phyloP scores from a whole-genome alignment of 1,139 yeast genomes.

The Pichiaceae sp. region DNA sequence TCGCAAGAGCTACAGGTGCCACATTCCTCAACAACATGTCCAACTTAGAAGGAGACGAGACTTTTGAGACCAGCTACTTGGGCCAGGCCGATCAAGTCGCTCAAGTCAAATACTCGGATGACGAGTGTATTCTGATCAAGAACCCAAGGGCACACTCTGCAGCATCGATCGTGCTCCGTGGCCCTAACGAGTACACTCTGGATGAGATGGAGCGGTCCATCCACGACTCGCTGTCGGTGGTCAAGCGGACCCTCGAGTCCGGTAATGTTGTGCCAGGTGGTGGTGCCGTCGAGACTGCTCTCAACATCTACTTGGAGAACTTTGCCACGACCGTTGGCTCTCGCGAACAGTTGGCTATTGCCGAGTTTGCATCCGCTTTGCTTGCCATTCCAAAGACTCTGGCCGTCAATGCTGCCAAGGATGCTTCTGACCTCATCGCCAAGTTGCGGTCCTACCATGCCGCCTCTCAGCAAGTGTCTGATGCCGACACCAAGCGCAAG shows the following conservation, averaged over 20 bases:
- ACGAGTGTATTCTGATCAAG: constrained; percentile 90
- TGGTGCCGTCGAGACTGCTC: constrained; percentile 96
- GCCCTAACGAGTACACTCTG: constrained; percentile 90
- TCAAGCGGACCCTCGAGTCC: constrained; percentile 91
- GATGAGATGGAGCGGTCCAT: constrained; percentile 98
- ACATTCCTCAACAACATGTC: constrained; percentile 81
- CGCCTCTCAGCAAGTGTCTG: constrained; percentile 81
- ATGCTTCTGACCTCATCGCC: constrained; percentile 88
- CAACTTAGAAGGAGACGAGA: constrained; percentile 95
- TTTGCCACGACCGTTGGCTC: constrained; percentile 98
- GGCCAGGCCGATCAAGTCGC: constrained; percentile 91
- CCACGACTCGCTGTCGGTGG: constrained; percentile 91
- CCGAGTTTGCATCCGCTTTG: constrained; percentile 90
- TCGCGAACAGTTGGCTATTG: constrained; percentile 95
- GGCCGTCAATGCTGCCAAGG: constrained; percentile 97
- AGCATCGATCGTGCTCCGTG: constrained; percentile 86
- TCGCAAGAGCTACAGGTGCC: constrained; percentile 98
- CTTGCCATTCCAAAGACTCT: constrained; percentile 92
- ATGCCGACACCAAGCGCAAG: constrained; percentile 74
- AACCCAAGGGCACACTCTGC: constrained; percentile 94
- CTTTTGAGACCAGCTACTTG: constrained; percentile 77
- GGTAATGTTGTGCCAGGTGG: constrained; percentile 98
- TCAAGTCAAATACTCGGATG: constrained; percentile 90
- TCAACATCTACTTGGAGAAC: constrained; percentile 89
- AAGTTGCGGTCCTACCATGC: constrained; percentile 95